Evolutionary conservation across 2,329 filamentous ascomycete genomes (phyloP).

Genomic region (Fusarium torulosum): DNA sequence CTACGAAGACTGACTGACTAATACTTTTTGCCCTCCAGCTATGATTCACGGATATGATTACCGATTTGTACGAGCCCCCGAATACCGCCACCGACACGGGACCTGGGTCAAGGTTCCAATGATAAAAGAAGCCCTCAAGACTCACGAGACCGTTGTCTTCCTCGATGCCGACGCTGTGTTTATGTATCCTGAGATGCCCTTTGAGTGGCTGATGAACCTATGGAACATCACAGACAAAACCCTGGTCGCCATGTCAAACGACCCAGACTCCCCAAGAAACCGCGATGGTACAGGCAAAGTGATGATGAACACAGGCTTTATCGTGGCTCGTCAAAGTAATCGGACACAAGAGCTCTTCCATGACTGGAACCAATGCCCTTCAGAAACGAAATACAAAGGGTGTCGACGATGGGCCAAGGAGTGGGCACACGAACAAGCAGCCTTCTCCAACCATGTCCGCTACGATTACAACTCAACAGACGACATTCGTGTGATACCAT

Average conservation of each 20-base stretch:
- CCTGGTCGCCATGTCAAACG: constrained; percentile 59
- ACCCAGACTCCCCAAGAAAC: constrained; percentile 56
- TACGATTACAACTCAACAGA: constrained; percentile 44
- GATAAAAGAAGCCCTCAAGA: constrained; percentile 54
- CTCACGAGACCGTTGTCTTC: constrained; percentile 59
- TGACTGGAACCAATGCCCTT: constrained; percentile 20
- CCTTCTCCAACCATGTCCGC: constrained; percentile 45
- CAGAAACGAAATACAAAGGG: constrained; percentile 11
- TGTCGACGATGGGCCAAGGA: constrained; percentile 43
- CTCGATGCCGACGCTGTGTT: constrained; percentile 61
- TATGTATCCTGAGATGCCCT: constrained; percentile 57
- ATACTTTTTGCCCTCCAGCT: constrained; percentile 7
- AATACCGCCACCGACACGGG: constrained; percentile 56
- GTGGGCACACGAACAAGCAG: constrained; percentile 50
- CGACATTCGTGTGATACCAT: constrained; percentile 41
- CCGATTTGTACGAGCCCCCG: constrained; percentile 58
- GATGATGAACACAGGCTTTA: constrained; percentile 41
- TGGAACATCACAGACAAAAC: constrained; percentile 58
- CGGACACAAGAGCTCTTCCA: constrained; percentile 39
- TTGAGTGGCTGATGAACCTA: constrained; percentile 62
- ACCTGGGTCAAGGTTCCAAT: constrained; percentile 61
- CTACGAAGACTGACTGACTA: neutral
- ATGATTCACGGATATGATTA: constrained; percentile 64
- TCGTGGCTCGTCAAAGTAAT: constrained; percentile 41
- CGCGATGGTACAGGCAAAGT: constrained; percentile 48